Conservation (phyloP, 2,329 filamentous ascomycete genomes). For the Xylaria multiplex region DNA sequence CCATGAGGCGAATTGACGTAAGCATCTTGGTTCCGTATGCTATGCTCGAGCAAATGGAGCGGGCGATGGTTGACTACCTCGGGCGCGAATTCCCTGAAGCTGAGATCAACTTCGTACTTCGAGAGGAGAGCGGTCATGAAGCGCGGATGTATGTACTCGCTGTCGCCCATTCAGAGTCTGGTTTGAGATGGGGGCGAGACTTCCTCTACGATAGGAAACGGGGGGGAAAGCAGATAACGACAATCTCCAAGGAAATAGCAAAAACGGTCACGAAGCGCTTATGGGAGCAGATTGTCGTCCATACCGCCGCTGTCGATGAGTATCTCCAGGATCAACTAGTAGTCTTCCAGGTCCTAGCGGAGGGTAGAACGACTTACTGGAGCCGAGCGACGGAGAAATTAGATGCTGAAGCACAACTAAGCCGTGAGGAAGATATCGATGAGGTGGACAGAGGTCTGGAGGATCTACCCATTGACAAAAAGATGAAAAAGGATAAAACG, state of each 20-base stretch:
- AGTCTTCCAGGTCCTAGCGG: conserved; percentile 67
- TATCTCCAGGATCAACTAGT: conserved; percentile 70
- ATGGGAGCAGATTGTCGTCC: conserved; percentile 55
- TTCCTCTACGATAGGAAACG: conserved; percentile 52
- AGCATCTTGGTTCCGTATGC: conserved; percentile 60
- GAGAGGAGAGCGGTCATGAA: conserved; percentile 63
- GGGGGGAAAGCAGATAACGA: conserved; percentile 54
- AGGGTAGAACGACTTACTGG: conserved; percentile 61
- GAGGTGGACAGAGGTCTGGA: conserved; percentile 32
- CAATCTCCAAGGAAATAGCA: conserved; percentile 55
- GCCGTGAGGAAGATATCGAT: conserved; percentile 40
- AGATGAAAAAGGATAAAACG: conserved; percentile 56
- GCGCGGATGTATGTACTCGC: conserved; percentile 66
- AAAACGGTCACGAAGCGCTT: conserved; percentile 58
- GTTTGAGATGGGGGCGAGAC: conserved; percentile 62
- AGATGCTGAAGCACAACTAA: conserved; percentile 25
- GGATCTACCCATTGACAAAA: conserved; percentile 38
- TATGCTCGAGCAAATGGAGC: conserved; percentile 56
- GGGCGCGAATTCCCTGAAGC: conserved; percentile 55
- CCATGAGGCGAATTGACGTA: conserved; percentile 59
- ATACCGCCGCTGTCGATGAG: conserved; percentile 62
- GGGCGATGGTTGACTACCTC: conserved; percentile 54
- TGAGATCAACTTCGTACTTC: conserved; percentile 56
- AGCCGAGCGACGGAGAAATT: conserved; percentile 39
- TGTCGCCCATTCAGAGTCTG: conserved; percentile 61